Evolutionary conservation across 2,329 filamentous ascomycete genomes (phyloP).

Genomic region (Aspergillus sojae): DNA sequence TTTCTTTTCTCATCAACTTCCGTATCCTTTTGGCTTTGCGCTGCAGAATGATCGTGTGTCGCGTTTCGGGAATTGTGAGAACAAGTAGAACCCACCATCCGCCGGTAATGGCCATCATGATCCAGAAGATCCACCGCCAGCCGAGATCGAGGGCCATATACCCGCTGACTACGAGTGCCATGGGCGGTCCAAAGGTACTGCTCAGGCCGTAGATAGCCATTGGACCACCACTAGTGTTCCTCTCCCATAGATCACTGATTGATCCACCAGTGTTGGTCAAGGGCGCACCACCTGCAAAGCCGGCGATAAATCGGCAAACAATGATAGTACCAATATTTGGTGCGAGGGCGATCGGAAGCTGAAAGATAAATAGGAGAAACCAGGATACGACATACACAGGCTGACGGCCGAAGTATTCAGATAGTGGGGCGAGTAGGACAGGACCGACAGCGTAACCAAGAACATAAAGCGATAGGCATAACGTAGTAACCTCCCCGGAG

Average conservation of each 20-base stretch:
- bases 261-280: slow-evolving; percentile 37
- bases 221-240: slow-evolving; percentile 33
- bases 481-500: slow-evolving; percentile 31
- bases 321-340: slow-evolving; percentile 34
- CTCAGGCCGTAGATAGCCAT: slow-evolving; percentile 41
- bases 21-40: slow-evolving; percentile 57
- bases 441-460: slow-evolving; percentile 33
- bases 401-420: slow-evolving; percentile 40
- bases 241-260: slow-evolving; percentile 36
- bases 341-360: slow-evolving; percentile 30
- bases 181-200: slow-evolving; percentile 39
- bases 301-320: slow-evolving; percentile 33
- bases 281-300: slow-evolving; percentile 35
- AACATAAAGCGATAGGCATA: slow-evolving; percentile 37
- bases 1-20: slow-evolving; percentile 45
- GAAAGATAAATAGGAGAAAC: slow-evolving; percentile 35
- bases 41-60: slow-evolving; percentile 59
- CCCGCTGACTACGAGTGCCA: slow-evolving; percentile 37
- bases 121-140: slow-evolving; percentile 61
- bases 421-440: slow-evolving; percentile 35
- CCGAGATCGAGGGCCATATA: slow-evolving; percentile 25
- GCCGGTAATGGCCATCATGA: slow-evolving; percentile 59
- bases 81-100: slow-evolving; percentile 53
- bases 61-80: slow-evolving; percentile 56
- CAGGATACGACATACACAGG: slow-evolving; percentile 37